phyloP scores from a whole-genome alignment of 192 early-diverging fungal species.

The Linnemannia schmuckeri region DNA sequence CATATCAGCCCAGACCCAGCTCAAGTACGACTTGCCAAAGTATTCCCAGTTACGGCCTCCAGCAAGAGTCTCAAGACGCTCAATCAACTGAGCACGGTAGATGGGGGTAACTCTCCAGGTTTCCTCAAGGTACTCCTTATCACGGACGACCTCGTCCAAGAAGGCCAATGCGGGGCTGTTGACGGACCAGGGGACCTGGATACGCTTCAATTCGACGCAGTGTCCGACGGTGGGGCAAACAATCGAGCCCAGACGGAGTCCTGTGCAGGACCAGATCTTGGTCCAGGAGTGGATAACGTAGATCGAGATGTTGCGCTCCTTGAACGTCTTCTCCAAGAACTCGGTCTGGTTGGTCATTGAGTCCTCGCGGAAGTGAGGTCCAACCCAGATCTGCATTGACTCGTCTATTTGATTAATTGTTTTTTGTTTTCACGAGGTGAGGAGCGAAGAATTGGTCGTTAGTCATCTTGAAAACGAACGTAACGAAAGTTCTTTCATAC shows the following conservation, averaged over 20 bases:
- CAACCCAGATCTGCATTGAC: constrained; percentile 97
- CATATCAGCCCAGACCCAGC: constrained; percentile 92
- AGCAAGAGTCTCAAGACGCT: constrained; percentile 46
- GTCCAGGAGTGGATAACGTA: constrained; percentile 96
- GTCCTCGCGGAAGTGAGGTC: constrained; percentile 81
- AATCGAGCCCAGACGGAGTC: constrained; percentile 88
- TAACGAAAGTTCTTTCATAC: too few relatives aligned
- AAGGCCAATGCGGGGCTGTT: constrained; percentile 90
- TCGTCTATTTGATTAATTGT: constrained; percentile 67
- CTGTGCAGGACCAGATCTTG: constrained; percentile 94
- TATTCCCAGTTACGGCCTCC: constrained; percentile 68
- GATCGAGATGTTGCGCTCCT: constrained; percentile 77
- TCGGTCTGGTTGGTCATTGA: constrained; percentile 83
- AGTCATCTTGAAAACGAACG: not conserved
- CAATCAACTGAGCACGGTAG: constrained; percentile 73
- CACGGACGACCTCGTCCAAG: constrained; percentile 80
- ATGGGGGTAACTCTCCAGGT: constrained; percentile 84
- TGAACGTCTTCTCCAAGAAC: constrained; percentile 72
- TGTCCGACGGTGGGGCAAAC: constrained; percentile 86
- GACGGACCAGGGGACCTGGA: constrained; percentile 94
- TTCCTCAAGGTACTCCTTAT: constrained; percentile 75
- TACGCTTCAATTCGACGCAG: constrained; percentile 78
- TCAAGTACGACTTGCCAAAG: constrained; percentile 81
- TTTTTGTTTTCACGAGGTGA: not conserved
- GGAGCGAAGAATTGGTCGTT: not conserved